A percentile compares a stretch with the other conserved stretches of the same genome.
phyloP scores from a whole-genome alignment of 345 rosid species.

The Lepidium sativum region DNA sequence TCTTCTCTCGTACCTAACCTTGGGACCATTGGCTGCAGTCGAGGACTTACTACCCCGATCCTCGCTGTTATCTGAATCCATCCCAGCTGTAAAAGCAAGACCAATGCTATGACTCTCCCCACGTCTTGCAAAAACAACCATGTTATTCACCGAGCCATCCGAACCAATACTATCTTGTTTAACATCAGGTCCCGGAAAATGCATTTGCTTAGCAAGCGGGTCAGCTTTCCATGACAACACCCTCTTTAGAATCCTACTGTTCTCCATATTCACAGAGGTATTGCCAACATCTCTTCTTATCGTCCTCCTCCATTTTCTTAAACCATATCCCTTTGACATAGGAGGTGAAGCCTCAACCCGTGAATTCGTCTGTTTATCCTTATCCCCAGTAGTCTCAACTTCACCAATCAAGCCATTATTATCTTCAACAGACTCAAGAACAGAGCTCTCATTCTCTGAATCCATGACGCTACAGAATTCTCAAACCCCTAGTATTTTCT shows the following conservation, averaged over 20 bases:
- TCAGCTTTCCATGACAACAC: constrained; percentile 33
- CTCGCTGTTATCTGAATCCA: constrained; percentile 59
- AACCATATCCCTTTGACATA: constrained; percentile 47
- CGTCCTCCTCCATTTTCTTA: constrained; percentile 77
- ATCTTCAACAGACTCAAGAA: constrained; percentile 46
- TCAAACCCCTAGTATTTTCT: background rate
- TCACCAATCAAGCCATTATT: constrained; percentile 27
- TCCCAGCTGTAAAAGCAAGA: constrained; percentile 37
- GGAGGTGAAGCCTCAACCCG: constrained; percentile 30
- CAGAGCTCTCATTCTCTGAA: constrained; percentile 34
- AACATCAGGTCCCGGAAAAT: constrained; percentile 17
- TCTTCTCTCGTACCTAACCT: constrained; percentile 37
- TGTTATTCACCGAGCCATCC: constrained; percentile 30
- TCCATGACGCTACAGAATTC: constrained; percentile 29
- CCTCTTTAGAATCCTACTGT: constrained; percentile 48
- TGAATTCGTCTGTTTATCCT: constrained; percentile 12
- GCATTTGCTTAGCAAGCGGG: constrained; percentile 27
- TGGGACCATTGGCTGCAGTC: constrained; percentile 65
- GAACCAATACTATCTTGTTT: constrained; percentile 35
- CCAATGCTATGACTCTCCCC: constrained; percentile 39
- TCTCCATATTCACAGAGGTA: constrained; percentile 29
- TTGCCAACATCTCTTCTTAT: constrained; percentile 48
- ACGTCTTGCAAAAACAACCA: constrained; percentile 25
- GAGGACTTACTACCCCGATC: constrained; percentile 69
- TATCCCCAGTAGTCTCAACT: constrained; percentile 2